Base-by-base conservation (phyloP, 2,329 filamentous ascomycete species). In the Aspergillus viridinutans region DNA sequence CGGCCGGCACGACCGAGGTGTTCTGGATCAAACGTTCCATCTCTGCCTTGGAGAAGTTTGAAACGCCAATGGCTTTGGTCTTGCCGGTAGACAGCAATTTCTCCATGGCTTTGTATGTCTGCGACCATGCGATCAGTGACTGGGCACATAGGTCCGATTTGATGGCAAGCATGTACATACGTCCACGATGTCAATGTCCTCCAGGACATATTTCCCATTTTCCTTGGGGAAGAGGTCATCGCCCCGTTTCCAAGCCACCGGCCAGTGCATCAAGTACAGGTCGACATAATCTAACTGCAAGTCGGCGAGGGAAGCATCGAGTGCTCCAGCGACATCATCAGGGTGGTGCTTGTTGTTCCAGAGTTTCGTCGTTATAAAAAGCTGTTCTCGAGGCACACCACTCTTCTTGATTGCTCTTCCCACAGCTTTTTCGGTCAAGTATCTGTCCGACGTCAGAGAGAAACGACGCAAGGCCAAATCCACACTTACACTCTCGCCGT, bases 211-310 rank as follows among this genome's bases (percentile, higher is more conserved):
- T 52, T 78, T 79, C 28, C 76, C 77, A 53, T 78, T 65, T 25
- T 74, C 65, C 55, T 79, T 79, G 3, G 81, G 81, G 51, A 82
- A 76, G 43, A 75, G 60, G 5, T 78, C 72, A 23, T 75, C 72
- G n/a, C 80, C 76, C 25, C 77, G 73, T 49, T 78, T 77, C 68
- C 83, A 85, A 0, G 83, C 75, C 9, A 79, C 76, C 0, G 83
- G 83, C 80, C 81, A 90, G 73, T 89, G 86, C 68, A 91, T 88
- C 57, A 90, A 78, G 70, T 83, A 89, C 10, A 90, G 77, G 68
- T 90, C 87, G 56, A 90, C 77, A 68, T 90, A 89, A 57, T 86
- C 85, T 42, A 86, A 75, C 12, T 80, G 81, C 65, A 89, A 80
- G 66, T 85, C 81, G 68, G 85, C 80, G 53, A 89, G 76, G 45